Percentiles rank a stretch among this genome's conserved stretches.
These are phyloP conservation scores for Claviceps capensis DNA, from an alignment of 2,329 filamentous ascomycete genomes.

Conservation along the genomic window DNA sequence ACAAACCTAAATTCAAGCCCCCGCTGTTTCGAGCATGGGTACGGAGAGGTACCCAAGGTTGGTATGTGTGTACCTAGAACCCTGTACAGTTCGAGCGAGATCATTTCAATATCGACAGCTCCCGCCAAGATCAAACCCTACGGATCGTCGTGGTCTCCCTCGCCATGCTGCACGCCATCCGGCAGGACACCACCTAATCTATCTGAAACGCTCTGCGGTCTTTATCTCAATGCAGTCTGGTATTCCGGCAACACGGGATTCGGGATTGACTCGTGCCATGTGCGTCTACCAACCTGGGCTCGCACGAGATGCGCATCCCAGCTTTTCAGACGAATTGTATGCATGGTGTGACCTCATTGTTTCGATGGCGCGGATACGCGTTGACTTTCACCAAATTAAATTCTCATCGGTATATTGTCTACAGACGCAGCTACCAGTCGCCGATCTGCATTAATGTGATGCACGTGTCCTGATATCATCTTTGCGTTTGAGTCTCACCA, in stretches of 20 bases:
- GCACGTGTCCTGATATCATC: neutral
- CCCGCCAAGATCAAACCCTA: slow-evolving; percentile 5
- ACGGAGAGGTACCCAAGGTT: neutral
- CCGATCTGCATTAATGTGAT: neutral
- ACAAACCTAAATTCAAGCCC: neutral
- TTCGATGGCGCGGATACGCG: neutral
- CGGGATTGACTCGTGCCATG: neutral
- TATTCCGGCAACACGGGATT: neutral
- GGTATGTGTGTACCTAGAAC: neutral
- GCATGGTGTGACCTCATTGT: neutral
- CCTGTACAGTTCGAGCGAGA: neutral
- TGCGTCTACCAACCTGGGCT: no score
- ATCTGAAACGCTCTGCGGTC: neutral
- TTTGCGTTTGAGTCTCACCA: slow-evolving; percentile 2
- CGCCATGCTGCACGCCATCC: neutral
- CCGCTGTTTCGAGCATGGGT: slow-evolving; percentile 1
- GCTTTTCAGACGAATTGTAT: neutral
- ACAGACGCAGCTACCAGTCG: neutral
- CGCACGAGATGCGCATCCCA: neutral
- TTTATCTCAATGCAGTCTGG: neutral
- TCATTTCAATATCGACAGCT: neutral
- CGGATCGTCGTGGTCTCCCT: neutral
- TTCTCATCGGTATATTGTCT: neutral
- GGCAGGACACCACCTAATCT: neutral
- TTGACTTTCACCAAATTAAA: neutral